Conservation (phyloP, 768 basidiomycete genomes). For the Pisolithus marmoratus region DNA sequence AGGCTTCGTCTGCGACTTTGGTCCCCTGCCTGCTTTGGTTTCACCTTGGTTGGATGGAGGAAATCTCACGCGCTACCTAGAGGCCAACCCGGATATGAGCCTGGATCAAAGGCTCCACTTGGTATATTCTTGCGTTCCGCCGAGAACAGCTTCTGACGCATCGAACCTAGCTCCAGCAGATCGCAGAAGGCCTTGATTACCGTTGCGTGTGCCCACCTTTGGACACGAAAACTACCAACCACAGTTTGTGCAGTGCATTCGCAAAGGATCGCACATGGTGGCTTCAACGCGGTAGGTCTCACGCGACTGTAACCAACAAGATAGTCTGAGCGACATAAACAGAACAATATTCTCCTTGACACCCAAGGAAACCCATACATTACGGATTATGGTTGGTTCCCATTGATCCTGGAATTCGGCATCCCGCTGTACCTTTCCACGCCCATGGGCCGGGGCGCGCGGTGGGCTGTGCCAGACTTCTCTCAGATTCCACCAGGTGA, state of each 20-base stretch:
- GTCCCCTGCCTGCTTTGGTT: slow-evolving; percentile 27
- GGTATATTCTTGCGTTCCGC: slow-evolving; percentile 7
- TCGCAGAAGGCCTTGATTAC: slow-evolving; percentile 17
- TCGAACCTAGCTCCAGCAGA: neutral
- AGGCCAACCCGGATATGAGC: slow-evolving; percentile 6
- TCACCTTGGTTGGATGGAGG: slow-evolving; percentile 31
- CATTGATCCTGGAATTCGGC: slow-evolving; percentile 21
- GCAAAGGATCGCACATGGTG: slow-evolving; percentile 36
- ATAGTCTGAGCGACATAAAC: neutral
- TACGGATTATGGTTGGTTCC: slow-evolving; percentile 33
- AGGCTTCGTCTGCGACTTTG: slow-evolving; percentile 11
- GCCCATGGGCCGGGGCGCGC: slow-evolving; percentile 36
- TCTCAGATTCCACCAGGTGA: slow-evolving; percentile 23
- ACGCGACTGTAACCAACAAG: neutral
- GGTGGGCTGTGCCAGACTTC: slow-evolving; percentile 40
- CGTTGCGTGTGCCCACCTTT: neutral
- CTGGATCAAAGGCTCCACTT: slow-evolving; percentile 5
- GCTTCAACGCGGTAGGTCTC: slow-evolving; percentile 36
- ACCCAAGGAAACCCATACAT: slow-evolving; percentile 24
- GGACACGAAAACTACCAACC: neutral
- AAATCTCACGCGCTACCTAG: slow-evolving; percentile 19
- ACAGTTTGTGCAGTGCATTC: slow-evolving; percentile 4
- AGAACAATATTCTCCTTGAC: slow-evolving; percentile 35
- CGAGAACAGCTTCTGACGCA: neutral
- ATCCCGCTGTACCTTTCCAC: slow-evolving; percentile 21